Conservation (phyloP, 2,329 filamentous ascomycete species). For the Talaromyces sp. region DNA sequence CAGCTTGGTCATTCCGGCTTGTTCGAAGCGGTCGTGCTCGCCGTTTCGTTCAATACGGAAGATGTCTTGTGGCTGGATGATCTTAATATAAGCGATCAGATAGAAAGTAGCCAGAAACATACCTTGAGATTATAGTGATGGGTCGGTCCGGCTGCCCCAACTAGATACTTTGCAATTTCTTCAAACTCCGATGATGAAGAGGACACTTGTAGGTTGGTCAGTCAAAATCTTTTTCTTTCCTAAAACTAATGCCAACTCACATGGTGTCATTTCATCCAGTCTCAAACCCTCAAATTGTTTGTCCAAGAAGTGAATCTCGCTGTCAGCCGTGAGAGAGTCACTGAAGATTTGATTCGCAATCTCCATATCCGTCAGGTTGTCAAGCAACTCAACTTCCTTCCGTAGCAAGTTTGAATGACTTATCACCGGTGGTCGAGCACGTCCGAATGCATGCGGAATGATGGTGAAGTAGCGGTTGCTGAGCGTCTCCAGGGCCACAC, state of each 20-base stretch:
- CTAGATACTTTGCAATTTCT: slow-evolving; percentile 62
- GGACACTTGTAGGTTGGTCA: slow-evolving; percentile 44
- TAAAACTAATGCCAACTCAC: slow-evolving; percentile 22
- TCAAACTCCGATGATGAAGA: slow-evolving; percentile 57
- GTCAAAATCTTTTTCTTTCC: background rate
- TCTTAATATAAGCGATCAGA: background rate
- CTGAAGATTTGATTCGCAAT: slow-evolving; percentile 74
- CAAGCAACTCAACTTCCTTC: slow-evolving; percentile 71
- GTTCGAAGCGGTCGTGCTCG: slow-evolving; percentile 64
- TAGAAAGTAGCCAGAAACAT: background rate
- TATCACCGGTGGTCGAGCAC: slow-evolving; percentile 67
- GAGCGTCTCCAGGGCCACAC: slow-evolving; percentile 53
- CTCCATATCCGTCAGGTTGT: slow-evolving; percentile 80
- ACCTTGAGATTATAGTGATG: slow-evolving; percentile 49
- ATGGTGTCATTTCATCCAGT: slow-evolving; percentile 69
- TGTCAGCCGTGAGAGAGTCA: slow-evolving; percentile 47
- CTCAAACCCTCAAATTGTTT: slow-evolving; percentile 65
- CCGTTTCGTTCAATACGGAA: slow-evolving; percentile 76
- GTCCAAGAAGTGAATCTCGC: slow-evolving; percentile 61
- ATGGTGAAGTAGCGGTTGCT: slow-evolving; percentile 76
- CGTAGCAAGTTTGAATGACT: slow-evolving; percentile 55
- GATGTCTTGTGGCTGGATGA: slow-evolving; percentile 59
- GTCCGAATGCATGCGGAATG: slow-evolving; percentile 77
- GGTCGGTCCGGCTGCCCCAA: slow-evolving; percentile 60
- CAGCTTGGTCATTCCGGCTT: slow-evolving; percentile 48